A percentile compares a stretch with the other conserved stretches of the same genome.
phyloP scores from a whole-genome alignment of 768 basidiomycete genomes.

The Naganishia randhawae region DNA sequence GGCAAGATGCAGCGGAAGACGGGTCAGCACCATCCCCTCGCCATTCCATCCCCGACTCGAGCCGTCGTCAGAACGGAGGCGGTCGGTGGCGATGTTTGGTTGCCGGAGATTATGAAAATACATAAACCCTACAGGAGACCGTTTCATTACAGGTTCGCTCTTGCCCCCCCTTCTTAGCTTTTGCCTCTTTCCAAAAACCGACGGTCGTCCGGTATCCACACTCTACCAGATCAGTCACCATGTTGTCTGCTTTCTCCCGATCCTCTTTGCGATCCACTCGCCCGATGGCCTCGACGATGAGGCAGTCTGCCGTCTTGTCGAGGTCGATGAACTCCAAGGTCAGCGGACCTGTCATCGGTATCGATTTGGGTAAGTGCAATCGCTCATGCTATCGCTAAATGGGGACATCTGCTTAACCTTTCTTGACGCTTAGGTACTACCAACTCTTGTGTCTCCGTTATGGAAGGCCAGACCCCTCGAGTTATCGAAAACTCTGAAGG shows the following conservation, averaged over 20 bases:
- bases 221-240: conserved; percentile 29
- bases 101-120: background rate
- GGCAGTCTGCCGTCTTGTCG: conserved; percentile 55
- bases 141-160: background rate
- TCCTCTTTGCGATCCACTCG: conserved; percentile 52
- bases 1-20: background rate
- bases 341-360: conserved; percentile 75
- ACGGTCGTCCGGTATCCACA: conserved; percentile 20
- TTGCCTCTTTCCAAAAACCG: conserved; percentile 2
- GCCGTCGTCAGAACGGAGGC: background rate
- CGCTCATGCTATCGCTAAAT: background rate
- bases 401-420: background rate
- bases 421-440: conserved; percentile 37
- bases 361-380: conserved; percentile 69
- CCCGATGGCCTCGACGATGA: conserved; percentile 29
- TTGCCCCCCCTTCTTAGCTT: background rate
- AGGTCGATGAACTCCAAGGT: conserved; percentile 96
- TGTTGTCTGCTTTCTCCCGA: conserved; percentile 58
- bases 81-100: background rate
- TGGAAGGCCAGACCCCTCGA: conserved; percentile 91
- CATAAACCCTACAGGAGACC: background rate
- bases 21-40: background rate
- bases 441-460: conserved; percentile 59
- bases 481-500: conserved; percentile 98
- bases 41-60: background rate